These are phyloP conservation scores for Termitomyces sp. DNA, from an alignment of 768 basidiomycete species.

Conservation along the genomic window DNA sequence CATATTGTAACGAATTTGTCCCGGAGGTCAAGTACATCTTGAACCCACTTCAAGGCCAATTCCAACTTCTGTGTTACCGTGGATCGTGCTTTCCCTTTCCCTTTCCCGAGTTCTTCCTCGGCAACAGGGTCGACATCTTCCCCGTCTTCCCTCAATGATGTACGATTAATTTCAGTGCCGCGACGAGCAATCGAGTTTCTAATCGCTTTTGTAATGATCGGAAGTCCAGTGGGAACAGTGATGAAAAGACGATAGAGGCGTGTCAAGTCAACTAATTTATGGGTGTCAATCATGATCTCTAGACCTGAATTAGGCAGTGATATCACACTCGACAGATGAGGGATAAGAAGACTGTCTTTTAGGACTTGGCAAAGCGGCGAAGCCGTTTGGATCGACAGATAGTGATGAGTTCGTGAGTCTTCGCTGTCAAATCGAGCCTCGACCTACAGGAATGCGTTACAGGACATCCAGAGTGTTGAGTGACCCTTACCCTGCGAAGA, in stretches of 20 bases:
- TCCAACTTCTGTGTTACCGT: slow-evolving; percentile 40
- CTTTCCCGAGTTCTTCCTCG: slow-evolving; percentile 39
- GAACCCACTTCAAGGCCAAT: slow-evolving; percentile 87
- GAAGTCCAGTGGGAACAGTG: slow-evolving; percentile 61
- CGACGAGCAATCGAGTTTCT: slow-evolving; percentile 67
- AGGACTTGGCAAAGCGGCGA: slow-evolving; percentile 67
- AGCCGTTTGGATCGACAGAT: slow-evolving; percentile 73
- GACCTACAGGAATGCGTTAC: slow-evolving; percentile 40
- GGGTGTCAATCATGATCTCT: slow-evolving; percentile 78
- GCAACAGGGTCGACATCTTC: slow-evolving; percentile 28
- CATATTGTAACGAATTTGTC: slow-evolving; percentile 83
- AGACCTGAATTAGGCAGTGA: slow-evolving; percentile 80
- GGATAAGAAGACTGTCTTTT: slow-evolving; percentile 68
- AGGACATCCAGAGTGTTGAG: not conserved
- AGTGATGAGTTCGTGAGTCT: slow-evolving; percentile 78
- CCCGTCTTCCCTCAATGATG: slow-evolving; percentile 37
- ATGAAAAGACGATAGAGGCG: slow-evolving; percentile 75
- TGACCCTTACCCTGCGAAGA: slow-evolving; percentile 58
- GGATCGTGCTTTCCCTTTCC: slow-evolving; percentile 39
- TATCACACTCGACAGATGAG: slow-evolving; percentile 73
- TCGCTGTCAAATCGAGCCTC: slow-evolving; percentile 81
- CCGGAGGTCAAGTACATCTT: slow-evolving; percentile 85
- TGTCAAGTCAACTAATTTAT: slow-evolving; percentile 69
- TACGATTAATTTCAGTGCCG: slow-evolving; percentile 76
- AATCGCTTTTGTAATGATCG: slow-evolving; percentile 57